These are phyloP conservation scores for Pleurostoma richardsiae DNA, from an alignment of 2,329 filamentous ascomycete species.

Conservation along the genomic window DNA sequence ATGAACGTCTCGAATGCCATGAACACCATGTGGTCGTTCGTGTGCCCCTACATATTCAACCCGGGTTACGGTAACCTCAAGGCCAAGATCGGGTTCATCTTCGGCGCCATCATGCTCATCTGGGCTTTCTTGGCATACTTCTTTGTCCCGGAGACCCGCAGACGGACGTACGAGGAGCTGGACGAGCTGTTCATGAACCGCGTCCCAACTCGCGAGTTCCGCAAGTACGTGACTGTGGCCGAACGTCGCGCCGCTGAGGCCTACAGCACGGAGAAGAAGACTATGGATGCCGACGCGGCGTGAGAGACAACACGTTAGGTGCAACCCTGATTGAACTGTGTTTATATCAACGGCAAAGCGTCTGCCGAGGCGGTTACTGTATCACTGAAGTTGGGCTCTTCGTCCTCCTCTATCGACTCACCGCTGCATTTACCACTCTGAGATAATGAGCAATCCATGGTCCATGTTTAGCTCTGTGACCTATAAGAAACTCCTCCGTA, in stretches of 20 bases:
- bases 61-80: slow-evolving; percentile 8
- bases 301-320: neutral
- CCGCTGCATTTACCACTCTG: too few species aligned
- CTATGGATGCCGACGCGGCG: neutral
- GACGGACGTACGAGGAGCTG: slow-evolving; percentile 10
- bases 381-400: too few species aligned
- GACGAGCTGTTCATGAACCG: slow-evolving; percentile 19
- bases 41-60: slow-evolving; percentile 10
- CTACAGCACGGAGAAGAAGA: neutral
- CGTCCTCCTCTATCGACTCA: too few species aligned
- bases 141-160: slow-evolving; percentile 21
- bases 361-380: too few species aligned
- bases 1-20: slow-evolving; percentile 8
- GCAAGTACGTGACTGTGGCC: slow-evolving; percentile 17
- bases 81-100: slow-evolving; percentile 10
- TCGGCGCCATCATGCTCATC: slow-evolving; percentile 8
- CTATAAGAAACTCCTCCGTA: too few species aligned
- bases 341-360: too few species aligned
- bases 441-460: too few species aligned
- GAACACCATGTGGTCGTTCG: slow-evolving; percentile 9
- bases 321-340: too few species aligned
- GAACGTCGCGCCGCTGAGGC: neutral
- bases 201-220: slow-evolving; percentile 7
- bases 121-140: slow-evolving; percentile 15
- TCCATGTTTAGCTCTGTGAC: too few species aligned